These are phyloP conservation scores for Lojkania enalia DNA, from an alignment of 2,329 filamentous ascomycete species.

Conservation along the genomic window DNA sequence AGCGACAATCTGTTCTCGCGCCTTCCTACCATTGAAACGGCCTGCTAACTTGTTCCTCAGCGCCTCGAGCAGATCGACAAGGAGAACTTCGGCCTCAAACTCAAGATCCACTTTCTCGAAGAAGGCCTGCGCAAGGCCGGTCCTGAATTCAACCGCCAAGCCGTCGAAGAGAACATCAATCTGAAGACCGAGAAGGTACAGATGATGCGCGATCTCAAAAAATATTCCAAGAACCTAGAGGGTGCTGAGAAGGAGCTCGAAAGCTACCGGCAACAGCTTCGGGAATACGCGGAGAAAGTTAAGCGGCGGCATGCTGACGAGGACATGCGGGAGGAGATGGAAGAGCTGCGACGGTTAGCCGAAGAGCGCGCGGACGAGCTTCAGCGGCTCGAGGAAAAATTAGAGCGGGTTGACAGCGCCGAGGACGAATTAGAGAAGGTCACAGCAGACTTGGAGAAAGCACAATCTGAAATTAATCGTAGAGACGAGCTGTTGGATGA, in stretches of 20 bases:
- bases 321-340: conserved; percentile 65
- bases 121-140: conserved; percentile 85
- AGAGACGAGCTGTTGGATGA: conserved; percentile 43
- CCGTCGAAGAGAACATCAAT: conserved; percentile 92
- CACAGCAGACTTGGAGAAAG: conserved; percentile 37
- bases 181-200: conserved; percentile 91
- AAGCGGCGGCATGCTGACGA: conserved; percentile 76
- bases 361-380: conserved; percentile 48
- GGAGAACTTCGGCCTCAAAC: conserved; percentile 94
- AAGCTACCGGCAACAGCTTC: conserved; percentile 76
- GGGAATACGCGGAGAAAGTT: conserved; percentile 79
- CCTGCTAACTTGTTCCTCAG: conserved; percentile 43
- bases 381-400: conserved; percentile 37
- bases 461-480: conserved; percentile 38
- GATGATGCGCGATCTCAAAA: conserved; percentile 82
- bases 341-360: conserved; percentile 49
- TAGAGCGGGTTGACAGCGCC: conserved; percentile 34
- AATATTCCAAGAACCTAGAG: conserved; percentile 81
- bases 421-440: conserved; percentile 44
- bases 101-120: conserved; percentile 96
- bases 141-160: conserved; percentile 84
- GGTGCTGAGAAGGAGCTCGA: conserved; percentile 86
- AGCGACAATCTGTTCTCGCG: background rate
- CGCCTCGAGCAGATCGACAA: conserved; percentile 94
- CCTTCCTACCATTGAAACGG: background rate